phyloP scores from a whole-genome alignment of 2,329 filamentous ascomycete species.

The Fusarium paranaense region DNA sequence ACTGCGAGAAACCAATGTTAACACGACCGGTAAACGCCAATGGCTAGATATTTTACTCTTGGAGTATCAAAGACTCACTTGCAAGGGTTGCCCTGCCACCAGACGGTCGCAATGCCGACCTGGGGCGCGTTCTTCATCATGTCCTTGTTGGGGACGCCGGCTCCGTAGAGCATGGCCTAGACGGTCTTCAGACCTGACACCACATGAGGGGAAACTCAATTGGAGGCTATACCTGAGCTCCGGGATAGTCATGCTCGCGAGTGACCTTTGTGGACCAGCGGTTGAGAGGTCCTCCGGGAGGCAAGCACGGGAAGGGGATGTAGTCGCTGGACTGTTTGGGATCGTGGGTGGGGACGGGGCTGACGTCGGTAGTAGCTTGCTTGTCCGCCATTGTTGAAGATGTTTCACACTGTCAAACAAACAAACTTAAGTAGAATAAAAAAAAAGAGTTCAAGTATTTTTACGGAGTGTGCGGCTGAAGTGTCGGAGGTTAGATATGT shows the following conservation, averaged over 20 bases:
- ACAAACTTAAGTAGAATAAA: neutral
- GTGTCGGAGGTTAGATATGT: neutral
- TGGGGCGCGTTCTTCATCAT: slow-evolving; percentile 93
- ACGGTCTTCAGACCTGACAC: neutral
- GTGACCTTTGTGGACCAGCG: slow-evolving; percentile 88
- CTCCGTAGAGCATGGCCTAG: slow-evolving; percentile 94
- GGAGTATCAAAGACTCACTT: slow-evolving; percentile 70
- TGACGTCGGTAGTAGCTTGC: slow-evolving; percentile 25
- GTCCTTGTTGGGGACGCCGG: slow-evolving; percentile 84
- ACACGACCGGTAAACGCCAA: neutral
- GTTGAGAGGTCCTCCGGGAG: slow-evolving; percentile 74
- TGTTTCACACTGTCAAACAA: neutral
- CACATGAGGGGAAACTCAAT: neutral
- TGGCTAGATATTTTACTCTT: neutral
- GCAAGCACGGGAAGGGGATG: slow-evolving; percentile 63
- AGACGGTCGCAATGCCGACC: slow-evolving; percentile 90
- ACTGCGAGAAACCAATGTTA: slow-evolving; percentile 36
- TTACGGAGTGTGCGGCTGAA: neutral
- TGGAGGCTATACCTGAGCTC: slow-evolving; percentile 75
- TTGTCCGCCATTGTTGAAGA: slow-evolving; percentile 43
- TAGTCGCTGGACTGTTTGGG: slow-evolving; percentile 64
- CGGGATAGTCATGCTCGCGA: slow-evolving; percentile 88
- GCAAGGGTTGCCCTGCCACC: slow-evolving; percentile 98
- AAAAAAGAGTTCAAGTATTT: neutral
- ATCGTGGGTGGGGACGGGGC: slow-evolving; percentile 44